Evolutionary conservation across 495 filamentous ascomycete genomes (phyloP).

Genomic region (Xylaria curta): DNA sequence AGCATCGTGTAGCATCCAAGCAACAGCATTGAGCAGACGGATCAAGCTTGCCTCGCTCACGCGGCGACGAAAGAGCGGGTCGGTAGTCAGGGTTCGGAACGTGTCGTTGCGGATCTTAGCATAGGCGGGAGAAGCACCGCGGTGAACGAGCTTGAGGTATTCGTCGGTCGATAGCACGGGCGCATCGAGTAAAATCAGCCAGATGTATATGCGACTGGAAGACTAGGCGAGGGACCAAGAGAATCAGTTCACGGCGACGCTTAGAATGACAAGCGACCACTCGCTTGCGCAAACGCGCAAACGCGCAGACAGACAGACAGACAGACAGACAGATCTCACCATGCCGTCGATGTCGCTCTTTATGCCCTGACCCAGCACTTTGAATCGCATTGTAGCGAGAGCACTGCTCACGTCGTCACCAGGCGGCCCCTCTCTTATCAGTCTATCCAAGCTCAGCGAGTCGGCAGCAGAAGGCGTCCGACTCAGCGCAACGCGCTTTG

Average conservation of each 20-base stretch:
- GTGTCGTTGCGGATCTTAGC: slow-evolving; percentile 98
- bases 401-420: slow-evolving; percentile 68
- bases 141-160: slow-evolving; percentile 89
- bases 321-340: slow-evolving; percentile 57
- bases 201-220: slow-evolving; percentile 91
- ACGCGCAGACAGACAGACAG: background rate
- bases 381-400: slow-evolving; percentile 75
- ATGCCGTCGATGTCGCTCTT: slow-evolving; percentile 89
- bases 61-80: slow-evolving; percentile 91
- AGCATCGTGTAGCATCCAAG: slow-evolving; percentile 89
- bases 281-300: background rate
- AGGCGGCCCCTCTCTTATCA: slow-evolving; percentile 76
- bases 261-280: background rate
- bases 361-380: slow-evolving; percentile 78
- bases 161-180: slow-evolving; percentile 81
- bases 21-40: slow-evolving; percentile 92
- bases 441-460: slow-evolving; percentile 67
- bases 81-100: slow-evolving; percentile 92
- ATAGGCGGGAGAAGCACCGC: slow-evolving; percentile 91
- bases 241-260: slow-evolving; percentile 9
- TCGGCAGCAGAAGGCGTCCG: slow-evolving; percentile 62
- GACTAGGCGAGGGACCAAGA: slow-evolving; percentile 63
- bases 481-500: slow-evolving; percentile 59
- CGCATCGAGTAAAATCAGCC: slow-evolving; percentile 89
- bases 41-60: slow-evolving; percentile 96